Percentiles rank a stretch among this genome's conserved stretches.
Evolutionary conservation across 805 yeast genomes (phyloP).

Genomic region (Barnettozyma populi): DNA sequence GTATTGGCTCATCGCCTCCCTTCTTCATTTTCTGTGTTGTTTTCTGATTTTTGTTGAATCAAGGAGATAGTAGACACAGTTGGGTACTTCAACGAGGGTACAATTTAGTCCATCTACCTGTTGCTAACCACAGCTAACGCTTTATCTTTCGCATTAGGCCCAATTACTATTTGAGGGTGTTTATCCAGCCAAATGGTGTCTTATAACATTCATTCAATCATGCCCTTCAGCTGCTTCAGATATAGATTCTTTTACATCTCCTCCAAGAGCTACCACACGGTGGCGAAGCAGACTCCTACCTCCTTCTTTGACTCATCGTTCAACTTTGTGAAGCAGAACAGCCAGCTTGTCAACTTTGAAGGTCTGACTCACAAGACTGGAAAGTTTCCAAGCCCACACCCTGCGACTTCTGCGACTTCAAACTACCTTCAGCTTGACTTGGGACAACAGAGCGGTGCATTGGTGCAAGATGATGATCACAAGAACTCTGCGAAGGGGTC

Average conservation of each 20-base stretch:
- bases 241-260: constrained; percentile 30
- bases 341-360: constrained; percentile 26
- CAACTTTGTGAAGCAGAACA: constrained; percentile 33
- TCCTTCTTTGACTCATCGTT: constrained; percentile 37
- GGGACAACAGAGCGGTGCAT: constrained; percentile 7
- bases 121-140: not conserved
- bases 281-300: constrained; percentile 28
- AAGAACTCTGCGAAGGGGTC: not conserved
- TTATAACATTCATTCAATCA: constrained; percentile 17
- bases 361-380: constrained; percentile 16
- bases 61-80: not conserved
- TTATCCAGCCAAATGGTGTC: not conserved
- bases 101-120: not conserved
- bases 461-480: constrained; percentile 18
- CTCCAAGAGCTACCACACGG: constrained; percentile 32
- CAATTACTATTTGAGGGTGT: not conserved
- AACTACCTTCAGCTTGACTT: constrained; percentile 28
- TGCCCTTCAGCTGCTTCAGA: constrained; percentile 39
- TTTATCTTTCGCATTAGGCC: not conserved
- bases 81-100: too few species aligned
- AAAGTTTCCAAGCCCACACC: constrained; percentile 29
- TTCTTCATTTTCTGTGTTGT: not conserved
- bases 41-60: not conserved
- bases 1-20: not conserved
- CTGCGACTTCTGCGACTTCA: constrained; percentile 31